Evolutionary conservation across 2,329 filamentous ascomycete species (phyloP), one percentile per base, ranked within the genome.

Genomic region (Cercospora sp.): DNA sequence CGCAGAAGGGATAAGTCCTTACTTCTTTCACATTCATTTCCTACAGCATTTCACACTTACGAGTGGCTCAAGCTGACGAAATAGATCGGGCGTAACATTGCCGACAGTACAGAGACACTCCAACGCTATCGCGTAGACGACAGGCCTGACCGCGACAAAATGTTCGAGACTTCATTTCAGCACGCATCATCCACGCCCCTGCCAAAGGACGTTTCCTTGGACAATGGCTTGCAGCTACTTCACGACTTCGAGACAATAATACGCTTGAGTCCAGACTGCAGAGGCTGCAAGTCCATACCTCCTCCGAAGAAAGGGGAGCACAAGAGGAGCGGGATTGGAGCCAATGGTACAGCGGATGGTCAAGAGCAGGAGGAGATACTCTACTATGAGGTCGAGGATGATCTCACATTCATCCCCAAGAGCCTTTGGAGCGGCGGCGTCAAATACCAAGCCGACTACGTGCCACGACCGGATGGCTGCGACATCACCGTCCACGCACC

Each of bases 341-440:
- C 65, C 0, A 65, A 70, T 21, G 65, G 51, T 58, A 64, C 53
- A 12, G 13, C 66, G 21, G 43, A 63, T 2, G 71, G 69, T 40
- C 70, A 68, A 12, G 60, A 32, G n/a, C 61, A 68, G 12, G 34
- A 66, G 3, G 7, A 58, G 30, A 59, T 72, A 21, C 67, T 70
- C 40, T 74, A 74, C 68, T 78, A 73, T 66, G 77, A 78, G 57
- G 77, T 78, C 21, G 76, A 77, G 69, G 77, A 79, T 70, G 76
- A 77, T n/a, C 74, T 78, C 0, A 74, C 76, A 2, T 79, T 79
- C 72, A 76, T 79, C 18, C 77, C 77, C 3, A 77, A 75, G 66
- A 69, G 69, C 21, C 71, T 79, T 1, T 79, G 77, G 77, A 66
- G 61, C 30, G 77, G 77, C 37, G 73, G 76, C 16, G 77, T 78